Base-by-base conservation (phyloP, 225 moss, liverwort and hornwort species). In the Anthoceros angustus region DNA sequence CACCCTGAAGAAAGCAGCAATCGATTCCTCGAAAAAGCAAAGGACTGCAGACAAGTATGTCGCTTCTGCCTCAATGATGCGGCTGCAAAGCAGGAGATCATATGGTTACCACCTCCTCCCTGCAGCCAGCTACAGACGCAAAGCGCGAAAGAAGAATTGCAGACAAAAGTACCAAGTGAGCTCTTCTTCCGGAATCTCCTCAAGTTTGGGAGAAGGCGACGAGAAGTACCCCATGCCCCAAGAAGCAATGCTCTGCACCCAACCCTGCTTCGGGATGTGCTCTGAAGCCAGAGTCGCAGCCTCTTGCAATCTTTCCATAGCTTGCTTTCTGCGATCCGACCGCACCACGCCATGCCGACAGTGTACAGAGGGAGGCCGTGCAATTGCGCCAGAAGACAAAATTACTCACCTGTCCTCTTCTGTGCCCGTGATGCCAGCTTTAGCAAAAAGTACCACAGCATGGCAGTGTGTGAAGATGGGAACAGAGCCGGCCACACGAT, bases 141-240 rank as follows among this genome's bases (percentile, higher is more conserved):
- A 26, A 40, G 32, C 32, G 32, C 32, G 32, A 32, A 4, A 4
- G 4, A 32, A 32, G 23, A 64, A 38, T 10, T 7, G 39, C 38
- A 41, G 16, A 64, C 16, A 12, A 64, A 7, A 38, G 25, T 73
- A 94, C 93, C 93, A 94, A 76, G 79, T 83, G 39, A 94, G 86
- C 75, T 94, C 93, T 71, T 84, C 74, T 78, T 90, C 93, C 6
- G 87, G 78, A 62, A 94, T 76, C 43, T 86, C 77, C 8, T 86
- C 77, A 12, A 62, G 41, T 64, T 90, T 80, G 0, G 87, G 80
- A 50, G 83, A 69, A 32, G 84, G 64, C n/a, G 81, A 64, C n/a
- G 76, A 78, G 74, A 94, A 94, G 77, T 94, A 94, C 68, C 90
- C 89, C 81, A 90, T 87, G 55, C 93, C 90, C 93, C 93, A 94